Percentiles rank a stretch among this genome's conserved stretches.
These are phyloP conservation scores for Linum trigynum DNA, from an alignment of 345 rosid species.

Conservation along the genomic window DNA sequence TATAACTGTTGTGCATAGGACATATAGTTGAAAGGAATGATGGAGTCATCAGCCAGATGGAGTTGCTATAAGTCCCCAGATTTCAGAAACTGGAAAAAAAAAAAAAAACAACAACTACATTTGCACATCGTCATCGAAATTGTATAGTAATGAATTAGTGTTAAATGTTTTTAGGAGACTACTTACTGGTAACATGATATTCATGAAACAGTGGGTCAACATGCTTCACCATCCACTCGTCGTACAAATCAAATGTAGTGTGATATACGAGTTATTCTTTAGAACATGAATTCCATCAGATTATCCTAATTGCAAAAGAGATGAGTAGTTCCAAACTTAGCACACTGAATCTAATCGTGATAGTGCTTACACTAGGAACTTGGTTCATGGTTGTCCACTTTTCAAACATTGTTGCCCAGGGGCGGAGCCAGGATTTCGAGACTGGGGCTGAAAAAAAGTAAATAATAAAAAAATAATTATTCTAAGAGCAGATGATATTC, in stretches of 20 bases:
- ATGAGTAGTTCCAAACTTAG: neutral
- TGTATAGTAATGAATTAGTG: too few relatives aligned
- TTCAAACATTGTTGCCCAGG: constrained; percentile 37
- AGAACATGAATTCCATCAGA: neutral
- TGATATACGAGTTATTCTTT: constrained; percentile 83
- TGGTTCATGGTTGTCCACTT: constrained; percentile 44
- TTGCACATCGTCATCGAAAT: too few relatives aligned
- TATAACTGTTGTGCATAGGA: constrained; percentile 56
- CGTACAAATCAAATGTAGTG: constrained; percentile 79
- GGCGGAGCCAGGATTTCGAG: too few relatives aligned
- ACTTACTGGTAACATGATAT: constrained; percentile 81
- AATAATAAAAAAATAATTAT: too few relatives aligned
- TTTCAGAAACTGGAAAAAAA: constrained; percentile 52
- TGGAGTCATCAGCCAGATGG: constrained; percentile 62
- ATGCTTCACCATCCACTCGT: constrained; percentile 51
- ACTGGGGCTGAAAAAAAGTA: too few relatives aligned
- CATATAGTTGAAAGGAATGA: constrained; percentile 64
- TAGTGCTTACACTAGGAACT: constrained; percentile 30
- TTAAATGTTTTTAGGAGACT: neutral
- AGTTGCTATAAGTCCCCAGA: constrained; percentile 84
- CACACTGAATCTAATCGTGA: neutral
- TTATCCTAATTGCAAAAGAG: too few relatives aligned
- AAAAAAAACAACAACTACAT: constrained; percentile 2
- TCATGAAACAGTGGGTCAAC: constrained; percentile 66
- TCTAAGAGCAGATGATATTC: too few relatives aligned